Evolutionary conservation across 345 rosid species (phyloP).

Genomic region (Turritis glabra): DNA sequence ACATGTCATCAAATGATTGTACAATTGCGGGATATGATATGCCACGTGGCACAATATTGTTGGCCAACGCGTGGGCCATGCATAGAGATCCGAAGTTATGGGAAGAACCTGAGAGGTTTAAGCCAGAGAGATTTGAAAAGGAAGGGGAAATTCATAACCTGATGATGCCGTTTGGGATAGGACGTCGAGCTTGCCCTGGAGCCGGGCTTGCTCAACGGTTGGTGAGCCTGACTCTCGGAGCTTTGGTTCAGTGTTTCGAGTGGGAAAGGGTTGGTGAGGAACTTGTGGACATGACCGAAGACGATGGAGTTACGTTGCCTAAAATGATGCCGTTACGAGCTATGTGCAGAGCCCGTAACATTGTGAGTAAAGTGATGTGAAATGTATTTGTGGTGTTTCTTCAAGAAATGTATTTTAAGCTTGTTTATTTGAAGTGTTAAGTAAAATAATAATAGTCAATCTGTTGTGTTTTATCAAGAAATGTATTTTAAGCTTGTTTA

Average conservation of each 20-base stretch:
- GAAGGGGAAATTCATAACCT: constrained; percentile 32
- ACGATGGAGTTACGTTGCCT: constrained; percentile 41
- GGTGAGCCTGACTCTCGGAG: constrained; percentile 39
- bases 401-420: not conserved
- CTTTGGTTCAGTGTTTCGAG: constrained; percentile 53
- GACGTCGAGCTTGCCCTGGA: constrained; percentile 51
- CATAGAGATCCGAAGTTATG: constrained; percentile 47
- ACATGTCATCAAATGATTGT: constrained; percentile 42
- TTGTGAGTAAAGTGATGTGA: not conserved
- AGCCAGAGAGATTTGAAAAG: constrained; percentile 50
- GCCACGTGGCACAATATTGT: constrained; percentile 43
- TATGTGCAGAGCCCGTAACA: constrained; percentile 43
- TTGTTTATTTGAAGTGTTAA: too few relatives aligned
- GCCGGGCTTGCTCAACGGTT: constrained; percentile 41
- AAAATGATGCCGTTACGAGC: constrained; percentile 39
- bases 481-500: too few relatives aligned
- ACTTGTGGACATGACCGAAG: constrained; percentile 44
- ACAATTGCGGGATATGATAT: constrained; percentile 44
- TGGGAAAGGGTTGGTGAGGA: constrained; percentile 43
- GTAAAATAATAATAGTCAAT: not conserved
- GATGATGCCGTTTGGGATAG: constrained; percentile 47
- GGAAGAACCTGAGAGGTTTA: constrained; percentile 46
- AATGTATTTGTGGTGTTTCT: not conserved
- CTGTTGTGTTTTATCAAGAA: too few relatives aligned
- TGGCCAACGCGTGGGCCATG: constrained; percentile 54